phyloP scores from a whole-genome alignment of 2,329 filamentous ascomycete genomes.

The Aspergillus sp. region DNA sequence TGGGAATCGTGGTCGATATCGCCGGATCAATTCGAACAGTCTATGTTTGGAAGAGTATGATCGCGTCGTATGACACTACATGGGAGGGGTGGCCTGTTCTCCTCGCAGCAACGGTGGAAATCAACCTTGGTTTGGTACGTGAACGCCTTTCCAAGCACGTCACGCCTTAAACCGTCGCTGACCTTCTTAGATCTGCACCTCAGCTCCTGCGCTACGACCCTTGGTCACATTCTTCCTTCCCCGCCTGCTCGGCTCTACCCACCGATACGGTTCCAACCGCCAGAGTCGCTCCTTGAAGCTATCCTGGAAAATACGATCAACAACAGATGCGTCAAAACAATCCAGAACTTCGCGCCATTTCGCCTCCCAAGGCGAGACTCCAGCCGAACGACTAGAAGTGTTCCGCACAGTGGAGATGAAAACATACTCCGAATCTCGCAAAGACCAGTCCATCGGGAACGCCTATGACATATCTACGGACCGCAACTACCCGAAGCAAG shows the following conservation, averaged over 20 bases:
- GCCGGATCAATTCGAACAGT: conserved; percentile 41
- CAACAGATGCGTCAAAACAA: conserved; percentile 25
- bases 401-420: conserved; percentile 44
- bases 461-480: conserved; percentile 26
- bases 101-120: conserved; percentile 38
- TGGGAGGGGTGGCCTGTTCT: conserved; percentile 42
- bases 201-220: conserved; percentile 41
- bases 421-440: conserved; percentile 35
- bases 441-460: conserved; percentile 19
- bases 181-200: conserved; percentile 40
- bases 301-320: conserved; percentile 26
- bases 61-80: conserved; percentile 38
- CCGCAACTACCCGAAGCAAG: conserved; percentile 21
- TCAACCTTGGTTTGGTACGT: conserved; percentile 42
- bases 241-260: conserved; percentile 35
- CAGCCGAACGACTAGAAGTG: conserved; percentile 32
- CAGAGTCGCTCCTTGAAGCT: conserved; percentile 25
- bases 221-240: conserved; percentile 39
- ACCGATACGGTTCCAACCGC: conserved; percentile 25
- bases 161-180: not conserved
- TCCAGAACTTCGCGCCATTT: conserved; percentile 22
- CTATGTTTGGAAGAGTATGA: conserved; percentile 40
- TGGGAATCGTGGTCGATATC: conserved; percentile 43
- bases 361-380: conserved; percentile 24
- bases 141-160: not conserved